phyloP scores from a whole-genome alignment of 2,329 filamentous ascomycete genomes.

The Bertia moriformis region DNA sequence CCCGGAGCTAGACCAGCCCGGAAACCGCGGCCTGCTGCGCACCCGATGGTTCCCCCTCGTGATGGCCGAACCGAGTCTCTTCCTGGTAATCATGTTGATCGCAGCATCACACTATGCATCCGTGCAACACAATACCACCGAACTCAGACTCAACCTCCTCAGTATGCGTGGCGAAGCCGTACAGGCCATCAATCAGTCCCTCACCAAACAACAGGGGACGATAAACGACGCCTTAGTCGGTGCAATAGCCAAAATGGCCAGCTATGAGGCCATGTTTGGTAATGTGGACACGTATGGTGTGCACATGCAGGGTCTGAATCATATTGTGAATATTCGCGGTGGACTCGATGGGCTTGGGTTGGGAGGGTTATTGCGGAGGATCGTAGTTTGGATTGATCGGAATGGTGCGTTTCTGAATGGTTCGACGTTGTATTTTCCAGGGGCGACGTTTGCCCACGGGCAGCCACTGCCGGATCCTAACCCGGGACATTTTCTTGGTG shows the following conservation, averaged over 20 bases:
- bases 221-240: constrained; percentile 26
- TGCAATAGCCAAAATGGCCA: constrained; percentile 33
- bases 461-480: constrained; percentile 12
- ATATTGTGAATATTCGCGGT: constrained; percentile 26
- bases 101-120: constrained; percentile 23
- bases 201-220: constrained; percentile 13
- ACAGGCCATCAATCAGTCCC: constrained; percentile 21
- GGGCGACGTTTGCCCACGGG: constrained; percentile 11
- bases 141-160: constrained; percentile 16
- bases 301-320: constrained; percentile 28
- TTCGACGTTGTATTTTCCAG: constrained; percentile 15
- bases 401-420: constrained; percentile 21
- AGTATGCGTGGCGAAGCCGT: constrained; percentile 27
- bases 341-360: constrained; percentile 25
- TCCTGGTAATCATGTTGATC: constrained; percentile 23
- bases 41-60: constrained; percentile 23
- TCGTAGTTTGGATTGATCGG: constrained; percentile 31
- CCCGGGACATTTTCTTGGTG: constrained; percentile 16
- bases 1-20: constrained; percentile 20
- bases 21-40: constrained; percentile 16
- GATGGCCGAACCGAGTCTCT: constrained; percentile 20
- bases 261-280: constrained; percentile 34
- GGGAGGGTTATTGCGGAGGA: constrained; percentile 26
- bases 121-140: constrained; percentile 7
- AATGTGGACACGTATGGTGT: constrained; percentile 21